Evolutionary conservation across 2,329 filamentous ascomycete species (phyloP).

Genomic region (Dactylonectria macrodidyma): DNA sequence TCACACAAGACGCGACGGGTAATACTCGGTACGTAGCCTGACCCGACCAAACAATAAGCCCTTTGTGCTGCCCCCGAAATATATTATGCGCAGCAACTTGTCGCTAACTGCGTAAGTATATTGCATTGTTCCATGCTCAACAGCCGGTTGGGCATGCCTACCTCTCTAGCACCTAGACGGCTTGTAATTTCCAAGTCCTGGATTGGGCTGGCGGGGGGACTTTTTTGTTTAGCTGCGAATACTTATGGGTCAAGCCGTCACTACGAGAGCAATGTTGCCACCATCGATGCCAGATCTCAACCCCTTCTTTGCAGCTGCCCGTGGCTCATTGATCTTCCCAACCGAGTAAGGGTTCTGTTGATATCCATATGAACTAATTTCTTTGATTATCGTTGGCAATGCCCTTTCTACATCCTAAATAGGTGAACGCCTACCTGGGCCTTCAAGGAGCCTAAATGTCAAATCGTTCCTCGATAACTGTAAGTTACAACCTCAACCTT

Average conservation of each 20-base stretch:
- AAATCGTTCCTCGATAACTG: no score
- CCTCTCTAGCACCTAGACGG: slow-evolving; percentile 13
- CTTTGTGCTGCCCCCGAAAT: background rate
- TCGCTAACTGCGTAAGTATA: background rate
- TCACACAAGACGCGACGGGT: slow-evolving; percentile 29
- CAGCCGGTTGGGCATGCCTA: background rate
- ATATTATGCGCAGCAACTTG: background rate
- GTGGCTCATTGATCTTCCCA: background rate
- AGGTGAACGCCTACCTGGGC: no score
- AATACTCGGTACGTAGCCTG: slow-evolving; percentile 37
- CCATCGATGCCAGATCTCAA: background rate
- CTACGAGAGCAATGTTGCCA: background rate
- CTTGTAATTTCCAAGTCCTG: slow-evolving; percentile 26
- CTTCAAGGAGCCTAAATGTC: no score
- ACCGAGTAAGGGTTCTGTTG: background rate
- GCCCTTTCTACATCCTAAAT: no score
- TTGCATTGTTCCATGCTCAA: background rate
- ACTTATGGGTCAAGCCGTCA: slow-evolving; percentile 18
- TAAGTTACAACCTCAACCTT: no score
- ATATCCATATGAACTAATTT: background rate
- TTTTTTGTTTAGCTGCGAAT: slow-evolving; percentile 18
- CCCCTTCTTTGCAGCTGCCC: background rate
- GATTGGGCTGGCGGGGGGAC: slow-evolving; percentile 24
- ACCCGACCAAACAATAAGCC: background rate
- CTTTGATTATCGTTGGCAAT: background rate